Base-by-base conservation (phyloP, 176 grass and related monocot species). In the Metroxylon sagu region DNA sequence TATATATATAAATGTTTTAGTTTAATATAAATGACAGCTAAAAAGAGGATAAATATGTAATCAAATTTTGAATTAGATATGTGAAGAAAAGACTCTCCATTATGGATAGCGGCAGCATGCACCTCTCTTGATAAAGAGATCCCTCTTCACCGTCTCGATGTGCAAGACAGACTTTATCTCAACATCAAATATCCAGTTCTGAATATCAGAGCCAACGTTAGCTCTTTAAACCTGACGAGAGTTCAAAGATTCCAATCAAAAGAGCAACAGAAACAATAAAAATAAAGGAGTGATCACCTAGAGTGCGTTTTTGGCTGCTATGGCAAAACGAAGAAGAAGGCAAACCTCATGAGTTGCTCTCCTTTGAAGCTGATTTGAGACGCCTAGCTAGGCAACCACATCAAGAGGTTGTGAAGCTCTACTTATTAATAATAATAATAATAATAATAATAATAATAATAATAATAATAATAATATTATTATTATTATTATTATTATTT, bases 71-170 rank as follows among this genome's bases (percentile, higher is more conserved):
- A n/a, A n/a, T n/a, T n/a, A n/a, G n/a, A n/a, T n/a, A n/a, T n/a
- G n/a, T n/a, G n/a, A n/a, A n/a, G n/a, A n/a, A n/a, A n/a, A n/a
- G n/a, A n/a, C n/a, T n/a, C n/a, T n/a, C n/a, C n/a, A n/a, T n/a
- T n/a, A n/a, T n/a, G n/a, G n/a, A n/a, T n/a, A 82, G 21, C 50
- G 35, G 48, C 19, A 75, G 35, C 68, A 57, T 29, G 4, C 26
- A 97, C 93, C 85, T 97, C 93, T 82, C 64, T 97, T 97, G 39
- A 92, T 64, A 62, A 97, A 97, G 35, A 97, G 93, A 52, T 97
- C 92, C 84, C 92, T 97, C 93, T 97, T 97, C 14, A 87, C 93
- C 93, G 92, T 97, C 81, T 97, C 87, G 16, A 74, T 92, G 72
- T 97, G 93, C 62, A 97, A 64, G 17, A 54, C 58, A 4, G 84